These are phyloP conservation scores for Teunomyces gatunensis DNA, from an alignment of 805 yeast genomes.

Conservation along the genomic window DNA sequence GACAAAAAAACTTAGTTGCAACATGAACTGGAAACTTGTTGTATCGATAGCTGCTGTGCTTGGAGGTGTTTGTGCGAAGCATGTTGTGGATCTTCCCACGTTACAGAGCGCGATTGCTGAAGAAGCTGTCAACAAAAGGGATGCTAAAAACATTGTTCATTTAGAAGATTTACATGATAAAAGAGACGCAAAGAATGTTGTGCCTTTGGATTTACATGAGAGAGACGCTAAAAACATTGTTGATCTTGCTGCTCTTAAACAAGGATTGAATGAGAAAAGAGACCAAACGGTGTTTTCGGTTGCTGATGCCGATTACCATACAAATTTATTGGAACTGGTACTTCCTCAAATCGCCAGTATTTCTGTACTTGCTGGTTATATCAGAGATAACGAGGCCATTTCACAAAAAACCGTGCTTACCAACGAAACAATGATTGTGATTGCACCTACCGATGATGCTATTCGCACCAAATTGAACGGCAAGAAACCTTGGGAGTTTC, in stretches of 20 bases:
- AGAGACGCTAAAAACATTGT: slow-evolving; percentile 9
- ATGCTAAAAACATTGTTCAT: slow-evolving; percentile 4
- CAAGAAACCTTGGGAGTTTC: slow-evolving; percentile 85
- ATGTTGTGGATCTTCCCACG: neutral
- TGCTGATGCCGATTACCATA: slow-evolving; percentile 12
- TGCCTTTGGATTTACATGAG: neutral
- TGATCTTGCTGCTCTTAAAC: slow-evolving; percentile 3
- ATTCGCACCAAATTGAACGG: slow-evolving; percentile 37
- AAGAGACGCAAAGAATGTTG: slow-evolving; percentile 8
- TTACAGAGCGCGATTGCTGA: neutral
- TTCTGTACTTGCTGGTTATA: slow-evolving; percentile 64
- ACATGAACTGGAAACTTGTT: slow-evolving; percentile 2
- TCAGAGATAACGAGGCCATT: slow-evolving; percentile 59
- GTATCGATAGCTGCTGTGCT: neutral
- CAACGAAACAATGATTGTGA: slow-evolving; percentile 47
- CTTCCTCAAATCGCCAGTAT: slow-evolving; percentile 40
- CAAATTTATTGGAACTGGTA: slow-evolving; percentile 30
- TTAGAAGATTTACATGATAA: neutral
- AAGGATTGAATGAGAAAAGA: neutral
- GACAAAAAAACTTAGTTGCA: too few species aligned
- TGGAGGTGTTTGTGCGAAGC: neutral
- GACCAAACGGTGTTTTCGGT: slow-evolving; percentile 13
- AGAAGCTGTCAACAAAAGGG: slow-evolving; percentile 5
- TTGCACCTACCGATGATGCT: slow-evolving; percentile 72
- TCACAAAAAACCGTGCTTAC: slow-evolving; percentile 47